phyloP scores from a whole-genome alignment of 2,329 filamentous ascomycete species.

The Coleophoma crateriformis region DNA sequence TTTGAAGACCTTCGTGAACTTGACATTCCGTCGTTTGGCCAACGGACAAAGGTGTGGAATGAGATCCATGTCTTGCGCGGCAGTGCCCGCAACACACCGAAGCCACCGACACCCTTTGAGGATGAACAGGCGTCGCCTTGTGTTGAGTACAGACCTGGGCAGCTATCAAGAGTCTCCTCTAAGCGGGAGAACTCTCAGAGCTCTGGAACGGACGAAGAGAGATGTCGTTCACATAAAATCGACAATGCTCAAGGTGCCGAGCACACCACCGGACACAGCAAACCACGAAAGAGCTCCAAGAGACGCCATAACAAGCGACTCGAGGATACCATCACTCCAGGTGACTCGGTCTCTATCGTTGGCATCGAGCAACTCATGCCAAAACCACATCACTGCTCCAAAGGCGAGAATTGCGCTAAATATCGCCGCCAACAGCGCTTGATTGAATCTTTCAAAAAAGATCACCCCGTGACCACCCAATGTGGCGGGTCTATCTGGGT shows the following conservation, averaged over 20 bases:
- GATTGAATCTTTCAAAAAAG: constrained; percentile 67
- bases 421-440: constrained; percentile 76
- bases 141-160: constrained; percentile 10
- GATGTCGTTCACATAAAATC: not conserved
- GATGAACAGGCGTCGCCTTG: constrained; percentile 37
- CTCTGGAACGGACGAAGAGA: constrained; percentile 19
- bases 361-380: constrained; percentile 86
- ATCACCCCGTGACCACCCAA: constrained; percentile 59
- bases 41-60: constrained; percentile 74
- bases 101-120: constrained; percentile 55
- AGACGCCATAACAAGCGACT: constrained; percentile 18
- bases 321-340: constrained; percentile 67
- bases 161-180: constrained; percentile 14
- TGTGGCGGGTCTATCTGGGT: constrained; percentile 66
- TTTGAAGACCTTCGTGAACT: constrained; percentile 83
- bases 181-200: constrained; percentile 12
- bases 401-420: constrained; percentile 80
- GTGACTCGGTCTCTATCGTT: constrained; percentile 84
- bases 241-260: not conserved
- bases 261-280: not conserved
- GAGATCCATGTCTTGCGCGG: constrained; percentile 67
- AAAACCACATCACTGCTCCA: constrained; percentile 77
- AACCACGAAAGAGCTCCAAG: constrained; percentile 17
- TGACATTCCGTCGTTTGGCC: constrained; percentile 75
- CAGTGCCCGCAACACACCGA: constrained; percentile 43